Evolutionary conservation across 108 stramenopile genomes (phyloP), one percentile per base, ranked within the genome.

Genomic region (Cyclotella sp.): DNA sequence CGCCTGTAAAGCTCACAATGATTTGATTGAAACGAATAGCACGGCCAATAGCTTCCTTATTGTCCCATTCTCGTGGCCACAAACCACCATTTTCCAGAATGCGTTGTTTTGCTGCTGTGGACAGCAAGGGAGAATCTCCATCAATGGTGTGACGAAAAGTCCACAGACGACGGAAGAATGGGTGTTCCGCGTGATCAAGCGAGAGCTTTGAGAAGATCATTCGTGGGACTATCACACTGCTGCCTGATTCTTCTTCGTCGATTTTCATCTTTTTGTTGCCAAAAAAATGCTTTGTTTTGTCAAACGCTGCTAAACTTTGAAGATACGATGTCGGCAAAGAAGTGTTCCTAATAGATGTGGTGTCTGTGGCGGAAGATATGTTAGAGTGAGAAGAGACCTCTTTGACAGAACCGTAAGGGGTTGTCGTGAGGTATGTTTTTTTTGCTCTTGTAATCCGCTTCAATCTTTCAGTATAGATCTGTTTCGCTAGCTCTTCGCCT

Each of bases 121-220:
- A 78, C 18, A 94, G 73, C 26, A 94, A 47, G 24, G 90, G 93
- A 11, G 88, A 89, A 51, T 83, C 55, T 21, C 77, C 72, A 70
- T 94, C 87, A 63, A 94, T 59, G 18, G 72, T 73, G 60, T 94
- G 93, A n/a, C 89, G 75, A 24, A 81, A 70, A 39, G 63, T 83
- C 93, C 93, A 93, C 0, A 90, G 69, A 15, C 89, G 84, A 74
- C 88, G 84, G 71, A 90, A 90, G 73, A 88, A 88, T 46, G 92
- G 92, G 72, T 93, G 92, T 15, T 84, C 87, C 12, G 79, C 62
- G 16, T 83, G 61, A 46, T 93, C 90, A 10, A 93, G 67, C 26
- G 82, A 55, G 11, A 89, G 71, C 43, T 90, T 89, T 41, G 78
- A 69, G 70, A 90, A 89, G 2, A 86, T 67, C 64, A 79, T 77